Evolutionary conservation across 2,329 filamentous ascomycete species (phyloP), one percentile per base, ranked within the genome.

Genomic region (Fusarium praegraminearum): DNA sequence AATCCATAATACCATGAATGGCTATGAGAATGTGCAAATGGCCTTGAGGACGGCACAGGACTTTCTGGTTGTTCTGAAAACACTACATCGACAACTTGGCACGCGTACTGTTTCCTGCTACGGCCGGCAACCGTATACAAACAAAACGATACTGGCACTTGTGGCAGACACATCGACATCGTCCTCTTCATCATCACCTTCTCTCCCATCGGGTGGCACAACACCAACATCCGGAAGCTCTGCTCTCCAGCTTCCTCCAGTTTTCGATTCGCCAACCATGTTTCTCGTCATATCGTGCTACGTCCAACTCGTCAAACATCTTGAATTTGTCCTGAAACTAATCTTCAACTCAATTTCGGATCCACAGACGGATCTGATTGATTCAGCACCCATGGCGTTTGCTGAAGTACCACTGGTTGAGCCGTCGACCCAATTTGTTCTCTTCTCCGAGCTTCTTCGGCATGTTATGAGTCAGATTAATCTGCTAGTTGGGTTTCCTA

Each of bases 251-350:
- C 56, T 57, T 15, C 46, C 67, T 43, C 67, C 63, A 2, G 66
- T 53, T 9, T 68, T 72, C 20, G 76, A 76, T 56, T 69, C 72
- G 2, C 62, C 76, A 0, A 76, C 75, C 3, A 72, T 76, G 45
- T 68, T 77, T 30, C 66, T 76, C 24, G 64, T 77, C 40, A 73
- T 76, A 47, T 78, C 76, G 9, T 78, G 76, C 47, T 77, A 73
- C 45, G 63, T 70, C 7, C 76, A 78, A 28, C 59, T 76, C 28
- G 62, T 74, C 51, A 66, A 65, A 11, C 69, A 74, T 50, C 66
- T 76, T 18, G 77, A 78, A 24, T 49, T 72, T 26, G 28, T 73
- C 7, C 47, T 75, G 43, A 62, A 62, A 13, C 67, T 75, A 20
- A 57, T 70, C 26, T 55, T 74, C 40, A 64, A 66, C 13, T 64